Evolutionary conservation across 495 filamentous ascomycete genomes (phyloP).

Genomic region (Podospora sp.): DNA sequence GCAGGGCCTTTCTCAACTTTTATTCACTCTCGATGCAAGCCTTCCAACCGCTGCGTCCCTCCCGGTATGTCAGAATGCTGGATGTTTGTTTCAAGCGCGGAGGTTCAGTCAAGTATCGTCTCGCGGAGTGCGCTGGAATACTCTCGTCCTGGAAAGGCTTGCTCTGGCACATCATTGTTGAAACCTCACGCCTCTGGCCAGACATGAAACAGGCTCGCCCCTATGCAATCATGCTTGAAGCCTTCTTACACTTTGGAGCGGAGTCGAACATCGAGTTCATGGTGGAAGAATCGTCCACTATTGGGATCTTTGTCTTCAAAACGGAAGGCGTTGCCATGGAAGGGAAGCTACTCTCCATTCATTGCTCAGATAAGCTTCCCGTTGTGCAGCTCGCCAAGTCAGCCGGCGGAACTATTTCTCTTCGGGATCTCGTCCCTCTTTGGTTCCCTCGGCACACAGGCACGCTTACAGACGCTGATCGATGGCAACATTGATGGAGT

Average conservation of each 20-base stretch:
- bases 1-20: not conserved
- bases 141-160: not conserved
- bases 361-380: too few relatives aligned
- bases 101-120: not conserved
- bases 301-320: not conserved
- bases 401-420: not conserved
- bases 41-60: not conserved
- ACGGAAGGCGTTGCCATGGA: not conserved
- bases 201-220: not conserved
- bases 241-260: constrained; percentile 1
- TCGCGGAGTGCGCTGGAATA: not conserved
- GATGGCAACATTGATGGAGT: not conserved
- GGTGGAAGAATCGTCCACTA: not conserved
- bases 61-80: not conserved
- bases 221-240: not conserved
- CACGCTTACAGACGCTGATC: not conserved
- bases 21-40: not conserved
- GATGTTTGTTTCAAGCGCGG: not conserved
- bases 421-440: not conserved
- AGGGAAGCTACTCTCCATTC: not conserved
- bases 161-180: not conserved
- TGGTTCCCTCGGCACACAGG: not conserved
- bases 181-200: not conserved
- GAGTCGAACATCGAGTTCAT: not conserved
- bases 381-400: not conserved